A percentile compares a stretch with the other conserved stretches of the same genome.
These are phyloP conservation scores for Penicillium sp. DNA, from an alignment of 2,329 filamentous ascomycete genomes.

Conservation along the genomic window DNA sequence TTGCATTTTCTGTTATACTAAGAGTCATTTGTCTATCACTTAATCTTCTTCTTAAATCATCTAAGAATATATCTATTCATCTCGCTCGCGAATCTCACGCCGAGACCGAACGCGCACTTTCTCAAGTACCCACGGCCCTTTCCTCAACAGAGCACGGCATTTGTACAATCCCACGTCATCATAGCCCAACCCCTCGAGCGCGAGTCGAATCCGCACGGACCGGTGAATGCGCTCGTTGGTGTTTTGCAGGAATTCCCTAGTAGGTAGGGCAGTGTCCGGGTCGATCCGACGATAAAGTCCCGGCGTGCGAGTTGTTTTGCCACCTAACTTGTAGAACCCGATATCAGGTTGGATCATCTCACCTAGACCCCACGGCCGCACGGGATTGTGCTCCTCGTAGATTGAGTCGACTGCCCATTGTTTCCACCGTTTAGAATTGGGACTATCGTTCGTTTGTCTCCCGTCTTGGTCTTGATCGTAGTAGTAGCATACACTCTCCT, in stretches of 20 bases:
- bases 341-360: slow-evolving; percentile 19
- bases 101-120: slow-evolving; percentile 11
- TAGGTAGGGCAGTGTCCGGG: slow-evolving; percentile 11
- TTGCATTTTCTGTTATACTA: too few relatives aligned
- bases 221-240: slow-evolving; percentile 22
- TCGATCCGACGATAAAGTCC: slow-evolving; percentile 18
- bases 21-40: too few relatives aligned
- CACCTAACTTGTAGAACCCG: slow-evolving; percentile 17
- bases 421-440: background rate
- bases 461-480: slow-evolving; percentile 10
- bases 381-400: slow-evolving; percentile 19
- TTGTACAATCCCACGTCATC: slow-evolving; percentile 19
- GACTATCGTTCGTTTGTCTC: background rate
- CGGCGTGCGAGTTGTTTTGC: slow-evolving; percentile 21
- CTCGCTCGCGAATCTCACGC: background rate
- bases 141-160: slow-evolving; percentile 17
- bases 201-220: slow-evolving; percentile 20
- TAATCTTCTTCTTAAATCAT: too few relatives aligned
- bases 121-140: slow-evolving; percentile 19
- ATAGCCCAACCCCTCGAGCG: slow-evolving; percentile 17
- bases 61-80: too few relatives aligned
- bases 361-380: slow-evolving; percentile 21
- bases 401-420: slow-evolving; percentile 16
- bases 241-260: slow-evolving; percentile 8
- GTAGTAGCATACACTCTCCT: slow-evolving; percentile 16